Evolutionary conservation across 768 basidiomycete genomes (phyloP).

Genomic region (Mycena leptocephala): DNA sequence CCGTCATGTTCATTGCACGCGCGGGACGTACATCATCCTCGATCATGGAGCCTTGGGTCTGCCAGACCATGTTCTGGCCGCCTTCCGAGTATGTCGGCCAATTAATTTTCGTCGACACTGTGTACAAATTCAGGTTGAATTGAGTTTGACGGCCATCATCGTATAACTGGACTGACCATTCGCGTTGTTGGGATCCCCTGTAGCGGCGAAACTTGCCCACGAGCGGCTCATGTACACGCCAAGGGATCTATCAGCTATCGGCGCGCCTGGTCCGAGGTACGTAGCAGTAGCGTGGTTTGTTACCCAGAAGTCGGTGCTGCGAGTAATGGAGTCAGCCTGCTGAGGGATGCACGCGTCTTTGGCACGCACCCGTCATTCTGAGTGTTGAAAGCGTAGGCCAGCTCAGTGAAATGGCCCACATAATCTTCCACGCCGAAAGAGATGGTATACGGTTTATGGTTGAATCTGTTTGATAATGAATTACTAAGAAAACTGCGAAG

Average conservation of each 20-base stretch:
- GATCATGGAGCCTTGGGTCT: conserved; percentile 12
- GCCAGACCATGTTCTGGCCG: conserved; percentile 25
- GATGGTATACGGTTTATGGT: conserved; percentile 18
- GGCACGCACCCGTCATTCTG: conserved; percentile 22
- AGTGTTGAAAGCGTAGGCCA: conserved; percentile 16
- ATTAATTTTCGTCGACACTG: conserved; percentile 9
- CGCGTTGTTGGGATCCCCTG: conserved; percentile 27
- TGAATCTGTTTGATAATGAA: conserved; percentile 11
- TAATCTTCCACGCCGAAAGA: conserved; percentile 8
- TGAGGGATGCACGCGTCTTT: no score
- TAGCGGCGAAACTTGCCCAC: conserved; percentile 28
- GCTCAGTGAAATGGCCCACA: conserved; percentile 20
- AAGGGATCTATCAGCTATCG: conserved; percentile 21
- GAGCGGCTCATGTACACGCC: conserved; percentile 24
- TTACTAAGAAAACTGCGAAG: no score
- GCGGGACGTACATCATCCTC: conserved; percentile 20
- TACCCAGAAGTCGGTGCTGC: conserved; percentile 26
- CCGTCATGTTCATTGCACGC: neutral
- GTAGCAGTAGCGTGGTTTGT: conserved; percentile 26
- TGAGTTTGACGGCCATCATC: neutral
- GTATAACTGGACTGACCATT: neutral
- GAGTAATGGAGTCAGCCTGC: neutral
- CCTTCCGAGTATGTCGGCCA: conserved; percentile 25
- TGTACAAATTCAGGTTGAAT: neutral
- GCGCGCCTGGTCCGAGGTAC: conserved; percentile 22